Conservation (phyloP, 805 yeast genomes). For the Lachancea dasiensis region DNA sequence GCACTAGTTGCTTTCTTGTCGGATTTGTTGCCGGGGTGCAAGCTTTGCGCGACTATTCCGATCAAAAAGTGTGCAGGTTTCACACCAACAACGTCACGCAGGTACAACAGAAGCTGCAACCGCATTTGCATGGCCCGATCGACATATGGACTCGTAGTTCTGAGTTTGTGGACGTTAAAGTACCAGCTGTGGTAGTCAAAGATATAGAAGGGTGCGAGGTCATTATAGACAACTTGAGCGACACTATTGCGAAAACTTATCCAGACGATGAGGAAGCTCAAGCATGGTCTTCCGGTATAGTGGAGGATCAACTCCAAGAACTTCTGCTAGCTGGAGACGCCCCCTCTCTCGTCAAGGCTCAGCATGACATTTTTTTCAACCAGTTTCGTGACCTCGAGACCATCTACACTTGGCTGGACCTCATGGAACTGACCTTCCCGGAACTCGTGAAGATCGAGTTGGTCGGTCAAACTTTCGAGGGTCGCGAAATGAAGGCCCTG, state of each 20-base stretch:
- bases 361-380: slow-evolving; percentile 56
- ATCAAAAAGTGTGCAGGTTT: slow-evolving; percentile 24
- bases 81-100: slow-evolving; percentile 7
- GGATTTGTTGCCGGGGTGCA: neutral
- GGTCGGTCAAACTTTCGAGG: slow-evolving; percentile 73
- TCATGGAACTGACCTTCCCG: slow-evolving; percentile 57
- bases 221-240: slow-evolving; percentile 52
- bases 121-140: slow-evolving; percentile 8
- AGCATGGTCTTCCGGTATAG: too few relatives aligned
- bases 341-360: slow-evolving; percentile 11
- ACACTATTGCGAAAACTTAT: slow-evolving; percentile 48
- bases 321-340: slow-evolving; percentile 3
- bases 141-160: slow-evolving; percentile 47
- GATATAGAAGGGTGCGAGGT: slow-evolving; percentile 30
- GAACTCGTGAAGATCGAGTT: slow-evolving; percentile 54
- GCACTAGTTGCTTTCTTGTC: neutral
- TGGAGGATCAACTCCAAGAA: slow-evolving; percentile 1
- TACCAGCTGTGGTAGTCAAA: slow-evolving; percentile 14
- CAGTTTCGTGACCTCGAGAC: slow-evolving; percentile 63
- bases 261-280: too few relatives aligned
- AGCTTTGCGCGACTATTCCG: slow-evolving; percentile 14
- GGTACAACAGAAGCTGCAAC: neutral
- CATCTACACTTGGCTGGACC: slow-evolving; percentile 66
- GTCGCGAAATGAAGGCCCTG: slow-evolving; percentile 60
- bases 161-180: slow-evolving; percentile 43